Conservation (phyloP, 306 rosid species). For the Cicer bijugum region DNA sequence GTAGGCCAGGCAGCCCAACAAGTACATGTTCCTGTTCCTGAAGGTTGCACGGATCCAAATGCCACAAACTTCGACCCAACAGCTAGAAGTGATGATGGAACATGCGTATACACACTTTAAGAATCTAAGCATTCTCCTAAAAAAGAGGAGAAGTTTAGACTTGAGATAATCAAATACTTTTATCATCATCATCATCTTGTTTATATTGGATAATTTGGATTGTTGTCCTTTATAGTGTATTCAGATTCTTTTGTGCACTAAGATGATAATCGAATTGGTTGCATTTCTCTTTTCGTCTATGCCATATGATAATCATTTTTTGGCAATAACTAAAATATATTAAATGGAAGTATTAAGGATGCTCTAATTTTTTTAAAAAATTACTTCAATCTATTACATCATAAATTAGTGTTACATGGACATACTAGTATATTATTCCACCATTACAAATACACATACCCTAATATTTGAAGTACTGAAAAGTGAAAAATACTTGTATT, state of each 20-base stretch:
- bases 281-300: not conserved
- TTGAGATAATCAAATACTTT: conserved; percentile 36
- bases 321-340: no score
- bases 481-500: no score
- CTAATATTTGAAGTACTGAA: no score
- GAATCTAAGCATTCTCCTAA: conserved; percentile 39
- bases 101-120: conserved; percentile 58
- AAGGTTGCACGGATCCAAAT: conserved; percentile 74
- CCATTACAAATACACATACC: no score
- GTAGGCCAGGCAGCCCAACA: conserved; percentile 88
- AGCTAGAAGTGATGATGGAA: conserved; percentile 87
- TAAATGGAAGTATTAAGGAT: no score
- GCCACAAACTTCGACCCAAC: conserved; percentile 77
- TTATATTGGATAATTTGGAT: conserved; percentile 37
- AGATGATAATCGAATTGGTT: conserved; percentile 30
- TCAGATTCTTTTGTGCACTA: conserved; percentile 27
- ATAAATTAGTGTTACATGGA: no score
- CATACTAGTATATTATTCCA: no score
- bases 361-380: no score
- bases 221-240: conserved; percentile 48
- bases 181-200: conserved; percentile 34
- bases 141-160: conserved; percentile 39
- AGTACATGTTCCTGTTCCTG: conserved; percentile 62
- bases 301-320: not conserved
- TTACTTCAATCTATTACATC: no score